Conservation (phyloP, 129 eudicot genomes). For the Flaveria bidentis region DNA sequence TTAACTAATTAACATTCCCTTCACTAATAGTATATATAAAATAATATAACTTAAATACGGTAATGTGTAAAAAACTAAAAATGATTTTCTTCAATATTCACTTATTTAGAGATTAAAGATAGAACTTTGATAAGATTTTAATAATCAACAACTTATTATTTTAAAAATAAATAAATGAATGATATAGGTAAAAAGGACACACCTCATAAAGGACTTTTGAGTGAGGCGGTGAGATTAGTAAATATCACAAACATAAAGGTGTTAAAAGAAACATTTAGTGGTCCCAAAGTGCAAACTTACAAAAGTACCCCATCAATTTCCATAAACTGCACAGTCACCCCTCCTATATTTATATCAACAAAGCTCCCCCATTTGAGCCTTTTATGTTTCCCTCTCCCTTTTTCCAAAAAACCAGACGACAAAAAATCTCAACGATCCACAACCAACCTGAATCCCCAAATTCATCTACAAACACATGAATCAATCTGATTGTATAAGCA, state of each 20-base stretch:
- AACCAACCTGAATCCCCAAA: conserved; percentile 36
- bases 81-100: no score
- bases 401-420: conserved; percentile 44
- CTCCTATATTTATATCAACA: conserved; percentile 33
- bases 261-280: conserved; percentile 13
- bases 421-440: conserved; percentile 34
- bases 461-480: conserved; percentile 18
- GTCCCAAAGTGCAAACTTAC: conserved; percentile 21
- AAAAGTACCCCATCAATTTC: conserved; percentile 18
- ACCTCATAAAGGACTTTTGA: conserved; percentile 14
- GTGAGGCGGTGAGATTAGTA: conserved; percentile 33
- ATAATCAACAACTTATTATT: no score
- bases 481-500: background rate
- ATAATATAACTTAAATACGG: no score
- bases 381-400: conserved; percentile 39
- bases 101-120: no score
- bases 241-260: conserved; percentile 22
- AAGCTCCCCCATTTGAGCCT: conserved; percentile 30
- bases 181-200: background rate
- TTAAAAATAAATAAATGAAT: no score
- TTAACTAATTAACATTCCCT: no score
- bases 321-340: conserved; percentile 11
- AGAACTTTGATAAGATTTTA: no score
- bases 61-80: no score
- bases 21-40: no score